phyloP scores from a whole-genome alignment of 768 basidiomycete genomes.

The Leccinum broughii region DNA sequence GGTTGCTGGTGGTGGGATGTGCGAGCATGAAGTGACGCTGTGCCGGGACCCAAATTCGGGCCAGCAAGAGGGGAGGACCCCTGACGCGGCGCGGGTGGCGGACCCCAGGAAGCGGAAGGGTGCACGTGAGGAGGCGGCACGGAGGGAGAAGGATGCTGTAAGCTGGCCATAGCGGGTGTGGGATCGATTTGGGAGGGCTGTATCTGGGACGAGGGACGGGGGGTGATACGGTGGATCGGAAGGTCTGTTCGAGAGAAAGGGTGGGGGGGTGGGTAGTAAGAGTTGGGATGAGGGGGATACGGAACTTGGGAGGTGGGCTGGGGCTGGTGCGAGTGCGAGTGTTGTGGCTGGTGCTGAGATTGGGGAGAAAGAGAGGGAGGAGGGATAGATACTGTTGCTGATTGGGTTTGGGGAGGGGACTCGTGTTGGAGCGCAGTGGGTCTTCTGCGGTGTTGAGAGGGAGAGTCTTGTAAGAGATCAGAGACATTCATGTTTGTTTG shows the following conservation, averaged over 20 bases:
- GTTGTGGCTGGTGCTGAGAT: constrained; percentile 31
- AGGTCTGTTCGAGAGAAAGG: constrained; percentile 21
- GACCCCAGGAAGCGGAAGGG: constrained; percentile 35
- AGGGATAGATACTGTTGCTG: constrained; percentile 26
- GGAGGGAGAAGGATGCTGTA: constrained; percentile 33
- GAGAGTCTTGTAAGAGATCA: constrained; percentile 66
- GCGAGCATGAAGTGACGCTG: constrained; percentile 28
- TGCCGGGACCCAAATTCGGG: constrained; percentile 26
- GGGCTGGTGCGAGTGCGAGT: constrained; percentile 18
- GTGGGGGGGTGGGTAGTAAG: constrained; percentile 21
- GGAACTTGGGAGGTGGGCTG: constrained; percentile 19
- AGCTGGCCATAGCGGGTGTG: constrained; percentile 34
- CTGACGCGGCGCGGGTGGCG: constrained; percentile 26
- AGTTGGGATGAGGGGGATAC: constrained; percentile 26
- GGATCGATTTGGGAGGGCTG: constrained; percentile 27
- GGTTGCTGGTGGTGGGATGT: constrained; percentile 30
- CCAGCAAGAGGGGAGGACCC: constrained; percentile 32
- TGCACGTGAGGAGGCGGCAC: constrained; percentile 34
- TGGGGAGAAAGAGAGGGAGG: constrained; percentile 35
- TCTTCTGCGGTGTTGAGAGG: constrained; percentile 52
- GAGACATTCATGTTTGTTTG: constrained; percentile 59
- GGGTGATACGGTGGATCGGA: constrained; percentile 31
- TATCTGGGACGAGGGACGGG: constrained; percentile 36
- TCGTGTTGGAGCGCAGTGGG: constrained; percentile 29
- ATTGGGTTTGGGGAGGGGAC: constrained; percentile 28